These are phyloP conservation scores for Wickerhamomyces xylosicus DNA, from an alignment of 805 yeast genomes.

Conservation along the genomic window DNA sequence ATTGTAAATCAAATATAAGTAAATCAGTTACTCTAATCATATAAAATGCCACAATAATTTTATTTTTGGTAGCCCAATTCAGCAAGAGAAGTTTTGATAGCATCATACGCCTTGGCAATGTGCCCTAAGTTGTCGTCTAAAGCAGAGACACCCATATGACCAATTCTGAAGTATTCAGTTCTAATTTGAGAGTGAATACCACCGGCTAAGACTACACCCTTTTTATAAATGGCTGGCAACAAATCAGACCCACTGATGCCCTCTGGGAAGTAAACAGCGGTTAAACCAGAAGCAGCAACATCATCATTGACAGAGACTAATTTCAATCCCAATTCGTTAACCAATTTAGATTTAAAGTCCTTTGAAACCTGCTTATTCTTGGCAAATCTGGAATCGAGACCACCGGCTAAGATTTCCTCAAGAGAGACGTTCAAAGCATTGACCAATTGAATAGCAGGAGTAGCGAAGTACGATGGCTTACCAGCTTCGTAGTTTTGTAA, in stretches of 20 bases:
- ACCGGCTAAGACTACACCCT: constrained; percentile 76
- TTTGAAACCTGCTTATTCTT: constrained; percentile 54
- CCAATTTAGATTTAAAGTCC: constrained; percentile 44
- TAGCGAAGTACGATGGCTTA: constrained; percentile 82
- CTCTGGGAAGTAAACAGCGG: constrained; percentile 78
- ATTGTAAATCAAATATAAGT: neutral
- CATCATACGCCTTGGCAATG: constrained; percentile 36
- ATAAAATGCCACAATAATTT: too few relatives aligned
- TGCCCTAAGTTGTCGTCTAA: constrained; percentile 45
- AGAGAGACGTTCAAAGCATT: constrained; percentile 74
- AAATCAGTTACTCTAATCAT: too few relatives aligned
- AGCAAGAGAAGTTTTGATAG: constrained; percentile 32
- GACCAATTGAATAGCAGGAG: constrained; percentile 86
- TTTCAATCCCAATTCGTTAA: constrained; percentile 52
- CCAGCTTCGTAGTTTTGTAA: constrained; percentile 81
- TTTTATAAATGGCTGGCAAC: constrained; percentile 40
- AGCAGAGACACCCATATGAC: constrained; percentile 90
- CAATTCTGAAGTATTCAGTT: constrained; percentile 81
- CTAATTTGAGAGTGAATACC: constrained; percentile 80
- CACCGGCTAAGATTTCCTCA: constrained; percentile 49
- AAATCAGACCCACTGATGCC: constrained; percentile 61
- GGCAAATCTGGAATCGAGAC: constrained; percentile 50
- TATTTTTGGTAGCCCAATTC: constrained; percentile 25
- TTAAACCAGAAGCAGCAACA: constrained; percentile 78
- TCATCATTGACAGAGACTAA: constrained; percentile 47